Evolutionary conservation across 2,329 filamentous ascomycete species (phyloP), one percentile per base, ranked within the genome.

Genomic region (Fusarium zealandicum): DNA sequence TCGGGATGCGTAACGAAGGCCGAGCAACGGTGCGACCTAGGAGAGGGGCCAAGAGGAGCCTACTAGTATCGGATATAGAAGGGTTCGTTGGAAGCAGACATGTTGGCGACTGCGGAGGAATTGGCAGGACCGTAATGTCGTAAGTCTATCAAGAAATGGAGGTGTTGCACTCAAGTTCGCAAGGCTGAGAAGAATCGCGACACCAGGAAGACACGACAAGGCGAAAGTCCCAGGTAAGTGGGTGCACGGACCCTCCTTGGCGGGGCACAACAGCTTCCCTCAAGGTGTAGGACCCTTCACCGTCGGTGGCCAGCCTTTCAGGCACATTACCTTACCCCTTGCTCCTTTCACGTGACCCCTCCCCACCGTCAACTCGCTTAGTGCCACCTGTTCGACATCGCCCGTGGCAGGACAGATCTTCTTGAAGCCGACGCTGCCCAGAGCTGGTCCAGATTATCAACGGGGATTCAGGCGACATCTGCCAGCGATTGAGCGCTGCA

Each of bases 51-150:
- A 13, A 6, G 7, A 30, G 45, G 4, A 16, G 46, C 90, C 74
- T 85, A 97, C 93, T 99, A 99, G 82, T 99, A 99, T 69, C 95
- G 88, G 65, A 99, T 79, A 71, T 99, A 99, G 74, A 99, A 98
- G 7, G 90, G 88, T 69, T 97, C 93, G 74, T 83, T 89, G 67
- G 82, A 76, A 53, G 83, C 80, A 66, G 89, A 80, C 82, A 89
- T 92, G 55, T 70, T 79, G 65, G 65, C 66, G 61, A 57, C 48
- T 51, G 20, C 22, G 12, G 8, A 41, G 7, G 39, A 22, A 52
- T 38, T 8, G 42, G 39, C 17, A 36, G 45, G 36, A 30, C 32
- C 27, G 40, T 32, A 25, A 43, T 16, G 28, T 43, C 20, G 37
- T 43, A 35, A 41, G 36, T 40, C 36, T 41, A 31, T 35, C 32